Evolutionary conservation across 1,284 basidiomycete species (phyloP).

Genomic region (Stygiomarasmius scandens): DNA sequence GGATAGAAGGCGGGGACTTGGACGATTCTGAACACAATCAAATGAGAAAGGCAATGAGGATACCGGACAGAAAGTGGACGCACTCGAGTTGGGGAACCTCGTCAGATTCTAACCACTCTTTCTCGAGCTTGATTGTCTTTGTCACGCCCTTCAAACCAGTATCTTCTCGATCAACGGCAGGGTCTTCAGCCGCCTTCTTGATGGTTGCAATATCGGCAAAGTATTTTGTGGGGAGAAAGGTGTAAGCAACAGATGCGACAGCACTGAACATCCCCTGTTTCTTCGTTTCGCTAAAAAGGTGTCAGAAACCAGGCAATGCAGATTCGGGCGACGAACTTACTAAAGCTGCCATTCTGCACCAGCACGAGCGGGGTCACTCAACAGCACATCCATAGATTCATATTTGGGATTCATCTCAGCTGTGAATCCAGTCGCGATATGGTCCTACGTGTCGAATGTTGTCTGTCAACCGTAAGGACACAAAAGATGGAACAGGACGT

Average conservation of each 20-base stretch:
- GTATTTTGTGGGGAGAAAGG: neutral
- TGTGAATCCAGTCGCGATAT: slow-evolving; percentile 1
- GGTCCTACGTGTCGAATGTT: slow-evolving; percentile 3
- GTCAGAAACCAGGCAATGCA: neutral
- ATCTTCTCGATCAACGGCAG: neutral
- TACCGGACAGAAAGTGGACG: neutral
- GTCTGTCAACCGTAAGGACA: neutral
- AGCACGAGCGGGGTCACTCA: neutral
- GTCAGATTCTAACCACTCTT: neutral
- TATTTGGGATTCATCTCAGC: slow-evolving; percentile 4
- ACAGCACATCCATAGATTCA: slow-evolving; percentile 5
- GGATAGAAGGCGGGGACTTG: neutral
- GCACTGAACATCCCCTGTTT: slow-evolving; percentile 1
- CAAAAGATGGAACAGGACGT: neutral
- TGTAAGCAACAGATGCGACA: neutral
- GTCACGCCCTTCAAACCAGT: neutral
- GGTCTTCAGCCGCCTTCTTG: neutral
- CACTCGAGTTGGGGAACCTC: slow-evolving; percentile 1
- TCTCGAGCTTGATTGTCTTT: neutral
- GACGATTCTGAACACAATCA: neutral
- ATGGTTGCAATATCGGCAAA: neutral
- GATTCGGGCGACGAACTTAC: neutral
- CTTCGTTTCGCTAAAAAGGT: neutral
- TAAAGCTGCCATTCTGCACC: slow-evolving; percentile 1
- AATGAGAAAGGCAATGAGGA: neutral